Base-by-base conservation (phyloP, 1,284 basidiomycete genomes). In the Ustilago esculenta region DNA sequence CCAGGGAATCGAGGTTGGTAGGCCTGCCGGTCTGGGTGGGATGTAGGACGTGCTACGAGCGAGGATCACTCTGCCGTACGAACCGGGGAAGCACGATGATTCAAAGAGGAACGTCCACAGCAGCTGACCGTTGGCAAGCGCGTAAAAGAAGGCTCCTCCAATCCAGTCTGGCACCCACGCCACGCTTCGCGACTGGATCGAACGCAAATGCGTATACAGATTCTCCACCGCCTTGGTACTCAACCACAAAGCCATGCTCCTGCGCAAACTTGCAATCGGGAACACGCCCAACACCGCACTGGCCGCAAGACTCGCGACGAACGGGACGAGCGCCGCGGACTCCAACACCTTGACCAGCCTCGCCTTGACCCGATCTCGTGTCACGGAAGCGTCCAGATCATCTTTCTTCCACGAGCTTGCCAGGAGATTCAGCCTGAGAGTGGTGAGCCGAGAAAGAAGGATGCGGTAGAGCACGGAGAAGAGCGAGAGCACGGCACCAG, bases 101-200 rank as follows among this genome's bases (percentile, higher is more conserved):
- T 79, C 72, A 48, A 79, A 77, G 5, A 79, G 42, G 51, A 76
- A 76, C 9, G 65, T 61, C 64, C 71, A 76, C 2, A 79, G 52
- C 49, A 79, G 52, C 49, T 77, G 73, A 17, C 65, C 77, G 51
- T 79, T 79, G 14, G 60, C 49, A 8, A 79, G n/a, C 4, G 75
- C 75, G 45, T 76, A 79, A 32, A 75, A 69, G 27, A 77, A 65
- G 0, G 56, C 58, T 8, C 55, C 60, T 24, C 75, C 72, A 27
- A 73, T 49, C 68, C 66, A 77, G 33, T 66, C 60, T 1, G 77
- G 77, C 3, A 79, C 59, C 75, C 73, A 77, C 2, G 36, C 25
- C 12, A 72, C 59, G 4, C 39, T 24, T 6, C 63, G 25, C 8
- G 63, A 61, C 23, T 55, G 41, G 44, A 50, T 29, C 1, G 37